These are phyloP conservation scores for Colletotrichum tropicale DNA, from an alignment of 2,329 filamentous ascomycete species.

Conservation along the genomic window DNA sequence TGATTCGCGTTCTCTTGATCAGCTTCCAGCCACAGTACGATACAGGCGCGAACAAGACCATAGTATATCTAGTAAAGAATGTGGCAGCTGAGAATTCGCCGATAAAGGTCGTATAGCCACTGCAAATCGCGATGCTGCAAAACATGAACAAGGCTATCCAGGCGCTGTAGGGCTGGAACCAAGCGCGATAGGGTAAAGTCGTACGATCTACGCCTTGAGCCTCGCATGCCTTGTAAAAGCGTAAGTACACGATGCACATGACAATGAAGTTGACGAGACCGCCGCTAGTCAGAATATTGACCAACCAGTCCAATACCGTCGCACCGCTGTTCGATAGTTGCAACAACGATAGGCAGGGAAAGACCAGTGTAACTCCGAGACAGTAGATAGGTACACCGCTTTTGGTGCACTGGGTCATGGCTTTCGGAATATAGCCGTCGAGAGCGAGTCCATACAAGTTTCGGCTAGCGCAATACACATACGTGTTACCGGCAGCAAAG, in stretches of 20 bases:
- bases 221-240: constrained; percentile 63
- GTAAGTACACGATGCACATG: constrained; percentile 58
- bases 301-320: constrained; percentile 66
- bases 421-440: constrained; percentile 52
- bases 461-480: constrained; percentile 59
- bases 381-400: constrained; percentile 31
- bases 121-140: constrained; percentile 62
- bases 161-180: constrained; percentile 68
- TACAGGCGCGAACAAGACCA: constrained; percentile 64
- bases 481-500: constrained; percentile 64
- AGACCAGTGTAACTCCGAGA: neutral
- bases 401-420: constrained; percentile 28
- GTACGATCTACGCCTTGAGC: constrained; percentile 55
- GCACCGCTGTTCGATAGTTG: constrained; percentile 49
- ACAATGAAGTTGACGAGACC: constrained; percentile 32
- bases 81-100: constrained; percentile 60
- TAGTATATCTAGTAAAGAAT: constrained; percentile 68
- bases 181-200: constrained; percentile 69
- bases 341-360: constrained; percentile 9
- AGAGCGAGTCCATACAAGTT: constrained; percentile 59
- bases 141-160: constrained; percentile 61
- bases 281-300: constrained; percentile 66
- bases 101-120: constrained; percentile 67
- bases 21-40: constrained; percentile 63
- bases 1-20: constrained; percentile 59